phyloP scores from a whole-genome alignment of 371 early-diverging fungal species.

The Mortierella sp. region DNA sequence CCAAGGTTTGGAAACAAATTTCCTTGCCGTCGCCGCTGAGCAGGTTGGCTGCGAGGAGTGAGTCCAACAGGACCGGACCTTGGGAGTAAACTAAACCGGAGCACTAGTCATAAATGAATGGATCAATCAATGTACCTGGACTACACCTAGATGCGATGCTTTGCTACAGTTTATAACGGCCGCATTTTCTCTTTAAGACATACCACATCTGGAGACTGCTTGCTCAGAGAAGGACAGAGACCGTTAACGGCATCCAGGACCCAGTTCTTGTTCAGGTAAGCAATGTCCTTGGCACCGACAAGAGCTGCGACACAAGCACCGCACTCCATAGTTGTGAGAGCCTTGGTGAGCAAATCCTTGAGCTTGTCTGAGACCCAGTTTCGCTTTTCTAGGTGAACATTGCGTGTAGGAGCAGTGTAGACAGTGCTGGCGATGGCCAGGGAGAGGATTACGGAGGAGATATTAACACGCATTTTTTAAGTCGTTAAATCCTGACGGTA shows the following conservation, averaged over 20 bases:
- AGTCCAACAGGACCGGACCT: slow-evolving; percentile 25
- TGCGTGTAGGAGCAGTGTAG: slow-evolving; percentile 29
- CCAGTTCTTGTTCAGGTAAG: slow-evolving; percentile 34
- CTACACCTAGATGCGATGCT: no score
- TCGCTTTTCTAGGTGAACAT: slow-evolving; percentile 33
- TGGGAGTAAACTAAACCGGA: slow-evolving; percentile 26
- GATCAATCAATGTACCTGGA: no score
- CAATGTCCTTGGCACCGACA: slow-evolving; percentile 14
- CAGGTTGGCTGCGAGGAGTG: slow-evolving; percentile 29
- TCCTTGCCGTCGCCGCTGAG: slow-evolving; percentile 31
- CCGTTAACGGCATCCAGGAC: slow-evolving; percentile 22
- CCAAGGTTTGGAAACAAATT: slow-evolving; percentile 21
- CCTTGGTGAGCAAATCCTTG: slow-evolving; percentile 25
- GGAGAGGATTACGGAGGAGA: slow-evolving; percentile 29
- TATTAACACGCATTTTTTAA: slow-evolving; percentile 25
- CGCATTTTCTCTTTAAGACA: no score
- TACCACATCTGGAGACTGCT: slow-evolving; percentile 35
- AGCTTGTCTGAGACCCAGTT: slow-evolving; percentile 36
- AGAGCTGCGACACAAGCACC: slow-evolving; percentile 35
- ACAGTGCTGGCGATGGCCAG: slow-evolving; percentile 30
- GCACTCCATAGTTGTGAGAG: slow-evolving; percentile 36
- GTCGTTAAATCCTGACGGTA: neutral
- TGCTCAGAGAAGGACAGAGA: slow-evolving; percentile 17
- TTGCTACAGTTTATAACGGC: no score
- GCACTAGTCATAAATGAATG: slow-evolving; percentile 20